Percentiles rank a stretch among this genome's conserved stretches.
Evolutionary conservation across 2,329 filamentous ascomycete species (phyloP).

Genomic region (Cercospora zeina): DNA sequence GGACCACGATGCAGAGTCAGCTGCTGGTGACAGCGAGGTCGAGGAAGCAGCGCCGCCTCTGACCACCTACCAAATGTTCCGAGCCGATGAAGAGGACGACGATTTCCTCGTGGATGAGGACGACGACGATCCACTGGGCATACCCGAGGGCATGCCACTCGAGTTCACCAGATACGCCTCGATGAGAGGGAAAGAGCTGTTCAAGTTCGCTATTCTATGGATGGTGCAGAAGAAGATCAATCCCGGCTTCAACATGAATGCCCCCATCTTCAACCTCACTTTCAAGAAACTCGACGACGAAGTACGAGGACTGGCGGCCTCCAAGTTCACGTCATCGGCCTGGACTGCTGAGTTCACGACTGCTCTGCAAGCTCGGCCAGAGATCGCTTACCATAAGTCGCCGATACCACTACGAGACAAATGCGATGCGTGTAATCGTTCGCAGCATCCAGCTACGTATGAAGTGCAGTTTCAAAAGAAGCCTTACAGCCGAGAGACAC

Average conservation of each 20-base stretch:
- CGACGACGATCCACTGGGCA: constrained; percentile 57
- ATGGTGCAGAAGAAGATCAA: constrained; percentile 78
- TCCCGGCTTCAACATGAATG: constrained; percentile 63
- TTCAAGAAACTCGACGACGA: constrained; percentile 73
- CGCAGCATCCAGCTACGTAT: constrained; percentile 66
- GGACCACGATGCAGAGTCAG: constrained; percentile 34
- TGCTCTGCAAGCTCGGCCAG: constrained; percentile 65
- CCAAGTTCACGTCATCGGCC: constrained; percentile 69
- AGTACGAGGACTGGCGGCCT: constrained; percentile 65
- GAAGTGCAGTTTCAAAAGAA: constrained; percentile 64
- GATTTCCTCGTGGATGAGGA: constrained; percentile 60
- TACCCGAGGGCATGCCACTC: constrained; percentile 64
- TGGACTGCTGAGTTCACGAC: constrained; percentile 69
- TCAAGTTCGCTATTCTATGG: constrained; percentile 74
- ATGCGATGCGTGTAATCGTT: constrained; percentile 72
- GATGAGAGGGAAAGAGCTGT: constrained; percentile 69
- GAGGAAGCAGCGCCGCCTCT: constrained; percentile 48
- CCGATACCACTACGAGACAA: constrained; percentile 43
- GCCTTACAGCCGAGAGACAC: constrained; percentile 64
- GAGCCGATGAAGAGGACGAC: constrained; percentile 58
- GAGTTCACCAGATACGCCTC: constrained; percentile 67
- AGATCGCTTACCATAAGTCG: constrained; percentile 51
- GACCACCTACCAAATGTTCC: constrained; percentile 48
- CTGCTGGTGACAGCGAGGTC: constrained; percentile 48
- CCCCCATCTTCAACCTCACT: constrained; percentile 66